Base-by-base conservation (phyloP, 2,329 filamentous ascomycete genomes). In the Phaeosphaeriaceae sp. region DNA sequence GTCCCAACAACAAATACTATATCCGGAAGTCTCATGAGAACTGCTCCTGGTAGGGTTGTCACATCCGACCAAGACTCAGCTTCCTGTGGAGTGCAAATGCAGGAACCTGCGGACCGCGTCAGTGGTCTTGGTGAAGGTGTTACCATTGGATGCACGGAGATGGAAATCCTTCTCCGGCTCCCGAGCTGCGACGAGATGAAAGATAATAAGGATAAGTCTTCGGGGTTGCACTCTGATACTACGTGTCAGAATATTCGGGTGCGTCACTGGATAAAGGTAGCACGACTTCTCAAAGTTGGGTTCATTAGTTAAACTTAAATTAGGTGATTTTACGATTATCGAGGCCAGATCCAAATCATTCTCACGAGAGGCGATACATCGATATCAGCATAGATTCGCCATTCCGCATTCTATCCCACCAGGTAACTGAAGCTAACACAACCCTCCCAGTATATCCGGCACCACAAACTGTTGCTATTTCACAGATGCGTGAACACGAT, bases 381-480 rank as follows among this genome's bases (percentile, higher is more conserved):
- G 92, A 97, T 73, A 96, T 96, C 64, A 96, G 91, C 60, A 97
- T 97, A 62, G 92, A 97, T 74, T 96, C 92, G 1, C 92, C 92
- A 1, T 93, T 97, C 69, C 93, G 93, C 54, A 90, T 96, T 37
- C 87, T 96, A 38, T 93, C 92, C 54, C 96, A 92, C 76, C 89
- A 89, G 54, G 92, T 92, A 13, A 95, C 91, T 0, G 89, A 94
- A 70, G 88, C 90, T 40, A 96, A 96, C 72, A 96, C 89, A 20
- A 86, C 86, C 9, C 81, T 96, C 8, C 92, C 92, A 0, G 88
- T 89, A 13, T 97, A 97, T 71, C 86, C 84, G 7, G 81, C 76
- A 47, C 82, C 81, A 49, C 60, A 67, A 6, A 60, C 58, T 2
- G 50, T 64, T 26, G 63, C 60, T 42, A 61, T 66, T n/a, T 56